Evolutionary conservation across 306 rosid species (phyloP).

Genomic region (barrel medic (Medicago truncatula)): DNA sequence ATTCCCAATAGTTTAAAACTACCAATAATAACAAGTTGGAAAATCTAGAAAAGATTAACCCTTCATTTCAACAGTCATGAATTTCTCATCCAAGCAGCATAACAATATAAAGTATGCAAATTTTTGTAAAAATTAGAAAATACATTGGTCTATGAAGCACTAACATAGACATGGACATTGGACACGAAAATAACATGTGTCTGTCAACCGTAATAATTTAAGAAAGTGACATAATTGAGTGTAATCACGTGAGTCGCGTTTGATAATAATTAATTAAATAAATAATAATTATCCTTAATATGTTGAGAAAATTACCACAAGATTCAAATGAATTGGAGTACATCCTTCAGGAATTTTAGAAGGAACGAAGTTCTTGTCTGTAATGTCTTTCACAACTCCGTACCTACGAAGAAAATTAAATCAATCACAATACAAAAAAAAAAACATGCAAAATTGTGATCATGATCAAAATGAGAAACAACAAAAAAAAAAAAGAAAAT

Average conservation of each 20-base stretch:
- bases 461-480: background rate
- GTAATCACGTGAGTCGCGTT: no score
- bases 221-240: no score
- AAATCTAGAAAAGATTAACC: slow-evolving; percentile 24
- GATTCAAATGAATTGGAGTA: slow-evolving; percentile 81
- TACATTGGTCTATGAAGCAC: slow-evolving; percentile 32
- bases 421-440: background rate
- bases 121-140: slow-evolving; percentile 48
- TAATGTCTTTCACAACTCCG: slow-evolving; percentile 59
- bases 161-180: no score
- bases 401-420: slow-evolving; percentile 58
- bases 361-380: slow-evolving; percentile 49
- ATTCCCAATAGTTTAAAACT: no score
- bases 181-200: no score
- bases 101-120: background rate
- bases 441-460: background rate
- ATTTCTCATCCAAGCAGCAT: slow-evolving; percentile 13
- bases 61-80: background rate
- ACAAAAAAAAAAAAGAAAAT: no score
- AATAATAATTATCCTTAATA: no score
- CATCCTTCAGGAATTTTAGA: slow-evolving; percentile 73
- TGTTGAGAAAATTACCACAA: slow-evolving; percentile 68
- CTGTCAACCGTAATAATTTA: no score
- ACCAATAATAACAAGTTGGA: slow-evolving; percentile 15
- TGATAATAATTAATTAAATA: no score